These are phyloP conservation scores for Cubamyces lactineus DNA, from an alignment of 768 basidiomycete species.

Conservation along the genomic window DNA sequence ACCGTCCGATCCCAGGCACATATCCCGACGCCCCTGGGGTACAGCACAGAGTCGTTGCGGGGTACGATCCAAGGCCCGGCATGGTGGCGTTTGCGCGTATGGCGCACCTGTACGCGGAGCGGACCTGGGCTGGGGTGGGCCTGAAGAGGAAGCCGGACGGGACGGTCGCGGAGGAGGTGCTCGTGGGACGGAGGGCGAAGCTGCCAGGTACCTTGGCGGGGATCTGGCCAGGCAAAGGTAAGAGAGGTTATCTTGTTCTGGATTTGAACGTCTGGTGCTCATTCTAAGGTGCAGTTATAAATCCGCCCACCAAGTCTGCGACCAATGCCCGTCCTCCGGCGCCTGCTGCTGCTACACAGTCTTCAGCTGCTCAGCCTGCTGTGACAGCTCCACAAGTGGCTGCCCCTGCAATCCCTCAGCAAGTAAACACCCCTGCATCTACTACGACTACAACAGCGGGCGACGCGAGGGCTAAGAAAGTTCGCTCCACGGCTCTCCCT, in stretches of 20 bases:
- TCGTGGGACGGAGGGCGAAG: slow-evolving; percentile 7
- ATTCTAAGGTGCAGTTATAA: not conserved
- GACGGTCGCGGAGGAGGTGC: slow-evolving; percentile 13
- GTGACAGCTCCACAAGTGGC: not conserved
- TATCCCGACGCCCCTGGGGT: slow-evolving; percentile 23
- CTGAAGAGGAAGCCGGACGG: slow-evolving; percentile 4
- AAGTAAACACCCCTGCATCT: not conserved
- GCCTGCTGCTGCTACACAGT: not conserved
- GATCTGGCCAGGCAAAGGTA: slow-evolving; percentile 17
- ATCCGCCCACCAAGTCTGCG: not conserved
- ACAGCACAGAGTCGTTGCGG: slow-evolving; percentile 8
- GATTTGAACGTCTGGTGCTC: not conserved
- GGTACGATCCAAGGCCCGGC: slow-evolving; percentile 17
- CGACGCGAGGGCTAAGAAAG: not conserved
- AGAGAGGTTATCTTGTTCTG: not conserved
- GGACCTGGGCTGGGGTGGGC: slow-evolving; percentile 8
- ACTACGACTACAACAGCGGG: not conserved
- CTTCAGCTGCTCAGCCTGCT: not conserved
- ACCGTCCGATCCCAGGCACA: slow-evolving; percentile 21
- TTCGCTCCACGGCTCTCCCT: not conserved
- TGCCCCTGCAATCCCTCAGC: not conserved
- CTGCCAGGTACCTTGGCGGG: slow-evolving; percentile 15
- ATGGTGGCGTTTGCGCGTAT: slow-evolving; percentile 19
- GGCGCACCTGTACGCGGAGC: slow-evolving; percentile 17
- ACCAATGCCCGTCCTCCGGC: not conserved